A percentile compares a stretch with the other conserved stretches of the same genome.
phyloP scores from a whole-genome alignment of 208 protist species.

The Crithidia acanthocephali region DNA sequence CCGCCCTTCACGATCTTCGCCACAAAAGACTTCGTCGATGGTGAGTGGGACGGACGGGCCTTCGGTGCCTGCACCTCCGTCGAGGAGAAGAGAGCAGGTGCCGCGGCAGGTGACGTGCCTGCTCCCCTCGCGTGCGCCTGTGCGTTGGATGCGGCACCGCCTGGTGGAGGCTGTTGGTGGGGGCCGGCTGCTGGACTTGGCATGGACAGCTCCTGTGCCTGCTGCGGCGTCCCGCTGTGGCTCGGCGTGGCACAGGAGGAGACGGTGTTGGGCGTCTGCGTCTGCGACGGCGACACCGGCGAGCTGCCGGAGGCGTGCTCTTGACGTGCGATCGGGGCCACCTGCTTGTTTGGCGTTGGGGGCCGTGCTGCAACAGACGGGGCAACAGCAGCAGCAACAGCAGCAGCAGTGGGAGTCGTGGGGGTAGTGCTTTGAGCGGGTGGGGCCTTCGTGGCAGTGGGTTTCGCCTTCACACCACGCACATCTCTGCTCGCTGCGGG shows the following conservation, averaged over 20 bases:
- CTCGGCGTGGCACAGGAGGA: conserved; percentile 5
- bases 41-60: neutral
- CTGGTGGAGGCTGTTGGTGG: neutral
- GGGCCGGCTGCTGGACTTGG: neutral
- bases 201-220: neutral
- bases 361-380: neutral
- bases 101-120: neutral
- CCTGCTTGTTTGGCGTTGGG: neutral
- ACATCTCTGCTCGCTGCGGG: no score
- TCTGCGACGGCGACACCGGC: neutral
- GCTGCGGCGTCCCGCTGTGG: conserved; percentile 1
- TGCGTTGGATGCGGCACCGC: neutral
- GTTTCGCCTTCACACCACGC: no score
- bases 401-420: neutral
- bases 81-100: conserved; percentile 9
- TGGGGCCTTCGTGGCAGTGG: no score
- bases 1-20: neutral
- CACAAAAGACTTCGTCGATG: neutral
- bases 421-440: neutral
- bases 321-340: neutral
- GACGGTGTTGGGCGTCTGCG: neutral
- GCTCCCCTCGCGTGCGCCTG: neutral
- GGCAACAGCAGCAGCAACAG: neutral
- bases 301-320: neutral
- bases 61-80: conserved; percentile 10